Evolutionary conservation across 2,329 filamentous ascomycete species (phyloP).

Genomic region (Herpotrichia juniperi): DNA sequence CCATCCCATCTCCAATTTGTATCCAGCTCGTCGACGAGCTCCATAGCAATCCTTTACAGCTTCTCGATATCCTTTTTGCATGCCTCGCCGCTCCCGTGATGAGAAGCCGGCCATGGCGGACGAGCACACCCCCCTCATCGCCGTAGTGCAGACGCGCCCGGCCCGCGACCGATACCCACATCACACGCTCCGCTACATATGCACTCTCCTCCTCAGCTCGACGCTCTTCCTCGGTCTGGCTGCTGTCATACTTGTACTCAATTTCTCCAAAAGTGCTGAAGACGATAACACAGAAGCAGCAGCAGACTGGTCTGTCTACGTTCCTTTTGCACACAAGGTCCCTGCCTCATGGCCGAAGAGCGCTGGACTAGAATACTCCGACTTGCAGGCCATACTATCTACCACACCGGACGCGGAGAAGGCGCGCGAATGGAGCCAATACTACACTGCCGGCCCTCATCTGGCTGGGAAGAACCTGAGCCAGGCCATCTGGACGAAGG

Average conservation of each 20-base stretch:
- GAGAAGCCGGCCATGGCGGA: slow-evolving; percentile 48
- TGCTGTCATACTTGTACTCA: slow-evolving; percentile 43
- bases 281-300: slow-evolving; percentile 24
- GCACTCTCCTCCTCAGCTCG: slow-evolving; percentile 60
- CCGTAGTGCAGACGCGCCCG: slow-evolving; percentile 63
- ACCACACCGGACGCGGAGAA: slow-evolving; percentile 61
- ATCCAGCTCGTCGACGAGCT: slow-evolving; percentile 1
- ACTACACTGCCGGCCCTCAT: slow-evolving; percentile 59
- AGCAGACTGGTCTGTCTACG: slow-evolving; percentile 20
- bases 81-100: slow-evolving; percentile 21
- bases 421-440: slow-evolving; percentile 55
- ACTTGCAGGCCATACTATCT: slow-evolving; percentile 61
- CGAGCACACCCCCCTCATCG: slow-evolving; percentile 72
- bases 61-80: not conserved
- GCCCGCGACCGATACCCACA: slow-evolving; percentile 60
- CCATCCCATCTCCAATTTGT: not conserved
- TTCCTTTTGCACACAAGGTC: slow-evolving; percentile 31
- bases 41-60: not conserved
- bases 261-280: slow-evolving; percentile 40
- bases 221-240: slow-evolving; percentile 41
- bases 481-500: slow-evolving; percentile 58
- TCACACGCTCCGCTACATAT: slow-evolving; percentile 68
- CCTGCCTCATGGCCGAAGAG: slow-evolving; percentile 49
- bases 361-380: slow-evolving; percentile 58
- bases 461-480: slow-evolving; percentile 59